Conservation (phyloP, 179 eudicot genomes). For the Silene vulgaris region DNA sequence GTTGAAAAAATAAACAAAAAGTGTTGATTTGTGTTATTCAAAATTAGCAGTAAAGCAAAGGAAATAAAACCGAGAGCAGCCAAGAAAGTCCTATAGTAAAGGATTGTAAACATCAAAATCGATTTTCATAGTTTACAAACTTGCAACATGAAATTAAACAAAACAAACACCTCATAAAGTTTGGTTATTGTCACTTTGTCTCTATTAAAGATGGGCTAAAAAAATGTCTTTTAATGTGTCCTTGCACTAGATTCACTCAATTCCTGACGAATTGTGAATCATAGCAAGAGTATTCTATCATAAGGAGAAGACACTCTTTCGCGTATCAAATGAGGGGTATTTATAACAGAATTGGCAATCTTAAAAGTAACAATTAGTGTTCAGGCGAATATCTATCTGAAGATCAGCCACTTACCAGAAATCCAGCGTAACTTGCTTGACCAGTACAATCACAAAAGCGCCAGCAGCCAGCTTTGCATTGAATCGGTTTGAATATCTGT, state of each 20-base stretch:
- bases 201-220: too few species aligned
- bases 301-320: not conserved
- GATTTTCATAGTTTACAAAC: too few species aligned
- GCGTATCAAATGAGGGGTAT: not conserved
- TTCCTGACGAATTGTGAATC: not conserved
- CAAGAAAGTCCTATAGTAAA: not conserved
- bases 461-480: conserved; percentile 3
- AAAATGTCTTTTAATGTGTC: not conserved
- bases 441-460: not conserved
- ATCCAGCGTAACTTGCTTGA: not conserved
- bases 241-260: not conserved
- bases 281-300: not conserved
- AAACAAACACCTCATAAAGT: too few species aligned
- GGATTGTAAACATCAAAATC: too few species aligned
- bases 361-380: not conserved
- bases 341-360: too few species aligned
- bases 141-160: too few species aligned
- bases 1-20: too few species aligned
- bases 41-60: not conserved
- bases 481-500: not conserved
- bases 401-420: conserved; percentile 17
- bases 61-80: not conserved
- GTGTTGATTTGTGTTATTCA: too few species aligned
- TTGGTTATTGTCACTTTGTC: too few species aligned
- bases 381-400: not conserved